Conservation (phyloP, 179 eudicot genomes). For the Spergularia azorica region DNA sequence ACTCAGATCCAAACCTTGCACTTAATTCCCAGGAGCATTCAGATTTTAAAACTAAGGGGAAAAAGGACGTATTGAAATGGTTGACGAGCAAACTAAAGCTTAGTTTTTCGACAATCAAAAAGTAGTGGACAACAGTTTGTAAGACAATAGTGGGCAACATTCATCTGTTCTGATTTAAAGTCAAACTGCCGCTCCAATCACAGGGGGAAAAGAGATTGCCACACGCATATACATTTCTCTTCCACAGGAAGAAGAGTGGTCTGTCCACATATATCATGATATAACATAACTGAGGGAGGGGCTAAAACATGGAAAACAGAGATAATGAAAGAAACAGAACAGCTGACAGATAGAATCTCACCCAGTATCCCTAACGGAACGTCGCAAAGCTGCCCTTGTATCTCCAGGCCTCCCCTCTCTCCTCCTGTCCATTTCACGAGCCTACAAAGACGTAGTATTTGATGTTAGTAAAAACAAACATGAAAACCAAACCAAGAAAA, state of each 20-base stretch:
- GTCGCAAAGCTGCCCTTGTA: slow-evolving; percentile 78
- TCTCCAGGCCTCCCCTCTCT: slow-evolving; percentile 98
- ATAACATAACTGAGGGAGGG: neutral
- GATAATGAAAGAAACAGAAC: slow-evolving; percentile 6
- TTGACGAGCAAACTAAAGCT: neutral
- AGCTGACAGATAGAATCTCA: slow-evolving; percentile 25
- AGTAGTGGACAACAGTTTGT: neutral
- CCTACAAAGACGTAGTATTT: slow-evolving; percentile 37
- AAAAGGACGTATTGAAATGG: neutral
- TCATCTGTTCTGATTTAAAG: neutral
- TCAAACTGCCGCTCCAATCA: neutral
- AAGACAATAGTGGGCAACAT: neutral
- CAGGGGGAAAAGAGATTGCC: neutral
- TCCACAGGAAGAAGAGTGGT: too few species aligned
- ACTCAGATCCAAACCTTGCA: neutral
- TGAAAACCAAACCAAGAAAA: slow-evolving; percentile 9
- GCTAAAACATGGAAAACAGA: neutral
- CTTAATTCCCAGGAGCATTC: too few species aligned
- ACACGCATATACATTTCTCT: too few species aligned
- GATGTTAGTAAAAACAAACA: slow-evolving; percentile 15
- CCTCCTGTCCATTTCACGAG: slow-evolving; percentile 96
- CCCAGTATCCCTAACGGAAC: slow-evolving; percentile 97
- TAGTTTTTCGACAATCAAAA: neutral
- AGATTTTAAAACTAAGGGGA: neutral
- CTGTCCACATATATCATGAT: too few species aligned